phyloP scores from a whole-genome alignment of 441 rosid genomes.

The Populus hybrid region DNA sequence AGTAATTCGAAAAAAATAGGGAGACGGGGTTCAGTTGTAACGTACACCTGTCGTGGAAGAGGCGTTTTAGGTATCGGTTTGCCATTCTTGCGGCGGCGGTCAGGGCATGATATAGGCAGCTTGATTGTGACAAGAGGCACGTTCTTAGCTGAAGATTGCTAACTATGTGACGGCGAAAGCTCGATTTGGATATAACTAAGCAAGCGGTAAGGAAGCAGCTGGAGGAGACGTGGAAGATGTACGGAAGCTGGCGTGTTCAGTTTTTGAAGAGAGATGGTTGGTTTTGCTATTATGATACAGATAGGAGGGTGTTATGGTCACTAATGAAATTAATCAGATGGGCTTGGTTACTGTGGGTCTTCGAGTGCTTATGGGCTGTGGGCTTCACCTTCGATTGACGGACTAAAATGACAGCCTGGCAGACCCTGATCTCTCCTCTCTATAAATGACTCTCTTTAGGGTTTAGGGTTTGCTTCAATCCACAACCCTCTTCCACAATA shows the following conservation, averaged over 20 bases:
- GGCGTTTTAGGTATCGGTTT: slow-evolving; percentile 32
- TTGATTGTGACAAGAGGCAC: neutral
- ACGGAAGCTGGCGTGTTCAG: neutral
- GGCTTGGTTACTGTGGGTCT: neutral
- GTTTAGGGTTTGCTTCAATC: neutral
- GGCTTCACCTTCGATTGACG: neutral
- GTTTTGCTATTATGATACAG: neutral
- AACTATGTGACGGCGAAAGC: neutral
- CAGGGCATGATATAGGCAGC: neutral
- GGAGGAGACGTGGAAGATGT: neutral
- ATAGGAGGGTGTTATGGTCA: neutral
- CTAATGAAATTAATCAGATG: neutral
- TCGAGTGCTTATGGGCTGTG: neutral
- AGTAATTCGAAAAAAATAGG: neutral
- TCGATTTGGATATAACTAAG: neutral
- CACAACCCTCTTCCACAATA: neutral
- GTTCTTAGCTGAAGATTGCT: neutral
- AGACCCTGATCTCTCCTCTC: neutral
- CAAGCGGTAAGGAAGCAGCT: neutral
- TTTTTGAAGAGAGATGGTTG: neutral
- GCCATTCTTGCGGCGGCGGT: slow-evolving; percentile 22
- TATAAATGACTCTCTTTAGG: neutral
- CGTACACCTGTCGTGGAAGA: slow-evolving; percentile 34
- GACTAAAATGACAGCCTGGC: neutral
- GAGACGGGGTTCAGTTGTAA: neutral